Conservation (phyloP, 1,284 basidiomycete genomes). For the Neonothopanus nambi region DNA sequence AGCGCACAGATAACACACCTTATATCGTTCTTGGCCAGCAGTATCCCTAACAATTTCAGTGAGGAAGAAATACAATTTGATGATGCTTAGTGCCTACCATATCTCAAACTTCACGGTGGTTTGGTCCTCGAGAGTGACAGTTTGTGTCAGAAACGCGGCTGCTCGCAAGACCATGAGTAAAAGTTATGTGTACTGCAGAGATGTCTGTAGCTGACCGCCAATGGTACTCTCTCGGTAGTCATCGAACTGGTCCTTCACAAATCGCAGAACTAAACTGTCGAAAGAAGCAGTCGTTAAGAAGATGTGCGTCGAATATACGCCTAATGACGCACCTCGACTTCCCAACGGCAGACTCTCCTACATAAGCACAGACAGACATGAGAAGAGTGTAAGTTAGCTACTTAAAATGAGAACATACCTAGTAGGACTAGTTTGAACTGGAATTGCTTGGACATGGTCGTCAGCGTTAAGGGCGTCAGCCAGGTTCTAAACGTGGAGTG, state of each 20-base stretch:
- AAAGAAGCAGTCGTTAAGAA: conserved; percentile 11
- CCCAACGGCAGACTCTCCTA: conserved; percentile 95
- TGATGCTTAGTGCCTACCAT: conserved; percentile 59
- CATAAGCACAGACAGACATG: conserved; percentile 1
- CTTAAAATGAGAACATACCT: conserved; percentile 51
- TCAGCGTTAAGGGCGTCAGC: conserved; percentile 4
- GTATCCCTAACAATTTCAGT: conserved; percentile 68
- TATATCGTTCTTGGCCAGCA: conserved; percentile 91
- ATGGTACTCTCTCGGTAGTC: conserved; percentile 94
- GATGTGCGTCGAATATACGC: neutral
- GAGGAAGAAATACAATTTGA: conserved; percentile 2
- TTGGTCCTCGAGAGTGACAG: conserved; percentile 86
- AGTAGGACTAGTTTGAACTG: conserved; percentile 92
- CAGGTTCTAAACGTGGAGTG: conserved; percentile 16
- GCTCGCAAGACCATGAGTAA: conserved; percentile 23
- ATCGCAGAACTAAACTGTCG: conserved; percentile 86
- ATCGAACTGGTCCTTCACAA: conserved; percentile 97
- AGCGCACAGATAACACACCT: conserved; percentile 49
- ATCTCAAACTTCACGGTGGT: conserved; percentile 98
- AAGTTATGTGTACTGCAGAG: conserved; percentile 1
- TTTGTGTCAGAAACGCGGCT: conserved; percentile 97
- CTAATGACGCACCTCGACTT: conserved; percentile 80
- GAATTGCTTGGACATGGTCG: conserved; percentile 77
- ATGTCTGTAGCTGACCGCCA: conserved; percentile 53
- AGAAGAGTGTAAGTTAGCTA: neutral